Percentiles rank a stretch among this genome's conserved stretches.
Conservation (phyloP, 1,284 basidiomycete genomes). For the Pseudozyma sp. region DNA sequence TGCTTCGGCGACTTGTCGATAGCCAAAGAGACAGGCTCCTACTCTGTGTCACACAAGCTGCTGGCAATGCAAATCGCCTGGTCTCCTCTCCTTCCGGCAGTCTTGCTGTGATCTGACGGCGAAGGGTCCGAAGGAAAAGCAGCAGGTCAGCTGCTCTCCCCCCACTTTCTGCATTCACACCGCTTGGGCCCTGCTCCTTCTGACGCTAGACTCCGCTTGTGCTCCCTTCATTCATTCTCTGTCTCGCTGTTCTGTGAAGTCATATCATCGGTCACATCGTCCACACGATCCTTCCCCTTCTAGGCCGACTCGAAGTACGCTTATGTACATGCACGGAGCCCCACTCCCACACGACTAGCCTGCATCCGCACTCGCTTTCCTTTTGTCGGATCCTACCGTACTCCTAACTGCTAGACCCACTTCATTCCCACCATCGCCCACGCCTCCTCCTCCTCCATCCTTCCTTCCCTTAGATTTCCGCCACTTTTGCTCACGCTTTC, state of each 20-base stretch:
- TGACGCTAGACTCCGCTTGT: background rate
- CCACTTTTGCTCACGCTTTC: background rate
- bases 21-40: no score
- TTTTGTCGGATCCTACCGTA: background rate
- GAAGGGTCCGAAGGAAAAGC: background rate
- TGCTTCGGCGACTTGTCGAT: no score
- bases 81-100: background rate
- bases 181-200: no score
- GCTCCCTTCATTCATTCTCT: background rate
- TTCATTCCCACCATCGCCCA: background rate
- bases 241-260: background rate
- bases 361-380: background rate
- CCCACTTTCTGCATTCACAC: no score
- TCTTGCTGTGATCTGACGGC: background rate
- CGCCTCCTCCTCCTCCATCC: conserved; percentile 1
- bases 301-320: conserved; percentile 14
- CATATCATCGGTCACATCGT: background rate
- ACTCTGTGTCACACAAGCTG: background rate
- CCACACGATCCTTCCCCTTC: background rate
- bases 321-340: conserved; percentile 25
- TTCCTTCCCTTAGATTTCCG: background rate
- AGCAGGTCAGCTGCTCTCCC: no score
- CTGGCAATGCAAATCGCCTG: conserved; percentile 4
- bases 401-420: background rate
- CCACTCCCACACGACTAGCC: conserved; percentile 19